phyloP scores from a whole-genome alignment of 129 eudicot genomes.

The Silybum marianum region DNA sequence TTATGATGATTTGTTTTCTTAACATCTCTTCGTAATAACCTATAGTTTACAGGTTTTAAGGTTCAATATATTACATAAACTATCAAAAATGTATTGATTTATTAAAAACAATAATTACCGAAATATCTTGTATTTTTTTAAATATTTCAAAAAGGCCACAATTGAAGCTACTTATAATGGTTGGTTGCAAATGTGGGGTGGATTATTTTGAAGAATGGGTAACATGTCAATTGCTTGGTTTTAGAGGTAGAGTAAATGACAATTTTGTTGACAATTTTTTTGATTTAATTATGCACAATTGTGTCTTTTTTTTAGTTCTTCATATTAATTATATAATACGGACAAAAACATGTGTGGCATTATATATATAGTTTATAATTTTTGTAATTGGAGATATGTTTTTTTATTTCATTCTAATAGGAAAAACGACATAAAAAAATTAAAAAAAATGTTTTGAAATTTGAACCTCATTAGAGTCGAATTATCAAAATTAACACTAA shows the following conservation, averaged over 20 bases:
- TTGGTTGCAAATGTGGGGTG: slow-evolving; percentile 16
- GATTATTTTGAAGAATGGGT: slow-evolving; percentile 19
- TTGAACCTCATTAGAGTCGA: too few species aligned
- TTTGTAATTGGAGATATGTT: background rate
- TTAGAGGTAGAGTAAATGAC: slow-evolving; percentile 23
- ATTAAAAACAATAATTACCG: background rate
- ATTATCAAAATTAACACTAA: too few species aligned
- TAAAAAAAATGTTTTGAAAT: background rate
- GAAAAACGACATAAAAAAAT: background rate
- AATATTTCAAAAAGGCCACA: background rate
- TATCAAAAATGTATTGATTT: too few species aligned
- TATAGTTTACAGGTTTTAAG: background rate
- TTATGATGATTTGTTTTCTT: too few species aligned
- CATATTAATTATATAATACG: slow-evolving; percentile 11
- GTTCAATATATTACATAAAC: background rate
- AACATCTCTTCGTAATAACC: background rate
- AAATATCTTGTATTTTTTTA: background rate
- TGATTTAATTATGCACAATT: slow-evolving; percentile 28
- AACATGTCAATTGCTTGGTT: slow-evolving; percentile 29
- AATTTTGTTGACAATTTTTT: slow-evolving; percentile 20
- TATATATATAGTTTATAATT: background rate
- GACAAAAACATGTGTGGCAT: background rate
- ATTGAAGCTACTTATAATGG: background rate
- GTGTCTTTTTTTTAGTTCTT: slow-evolving; percentile 3
- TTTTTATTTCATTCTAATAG: background rate